Conservation (phyloP, 352 stramenopile species). For the Pythium angustatum region DNA sequence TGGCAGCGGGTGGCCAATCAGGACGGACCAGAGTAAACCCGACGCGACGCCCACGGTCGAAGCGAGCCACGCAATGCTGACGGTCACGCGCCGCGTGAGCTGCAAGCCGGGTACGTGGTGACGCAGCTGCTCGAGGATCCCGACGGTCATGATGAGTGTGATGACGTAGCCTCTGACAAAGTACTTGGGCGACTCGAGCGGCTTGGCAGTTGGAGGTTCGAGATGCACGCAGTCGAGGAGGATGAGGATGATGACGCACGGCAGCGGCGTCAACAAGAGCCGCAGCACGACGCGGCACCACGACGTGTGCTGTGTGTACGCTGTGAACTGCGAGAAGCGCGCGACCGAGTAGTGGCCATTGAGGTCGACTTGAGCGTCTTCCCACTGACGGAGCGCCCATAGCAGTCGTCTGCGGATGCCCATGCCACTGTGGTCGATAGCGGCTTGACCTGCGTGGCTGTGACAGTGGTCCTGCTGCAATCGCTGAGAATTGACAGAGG, state of each 20-base stretch:
- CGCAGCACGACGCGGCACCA: not conserved
- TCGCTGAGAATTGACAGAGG: too few relatives aligned
- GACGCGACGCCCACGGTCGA: not conserved
- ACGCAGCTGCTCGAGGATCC: not conserved
- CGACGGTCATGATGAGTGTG: not conserved
- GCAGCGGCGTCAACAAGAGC: not conserved
- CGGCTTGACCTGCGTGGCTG: not conserved
- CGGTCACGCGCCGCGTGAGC: not conserved
- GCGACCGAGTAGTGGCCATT: not conserved
- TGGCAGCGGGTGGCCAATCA: not conserved
- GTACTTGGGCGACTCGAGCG: not conserved
- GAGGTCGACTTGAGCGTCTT: not conserved
- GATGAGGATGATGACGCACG: not conserved
- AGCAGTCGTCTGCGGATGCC: not conserved
- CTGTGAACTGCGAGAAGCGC: not conserved
- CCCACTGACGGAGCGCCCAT: not conserved
- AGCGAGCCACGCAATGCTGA: not conserved
- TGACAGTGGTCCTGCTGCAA: not conserved
- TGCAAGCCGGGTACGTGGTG: not conserved
- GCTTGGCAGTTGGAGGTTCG: not conserved
- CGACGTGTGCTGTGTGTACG: not conserved
- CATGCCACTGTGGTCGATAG: not conserved
- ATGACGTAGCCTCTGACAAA: not conserved
- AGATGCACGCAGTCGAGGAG: not conserved
- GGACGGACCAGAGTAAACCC: not conserved